These are phyloP conservation scores for Gaeumannomyces tritici DNA, from an alignment of 2,329 filamentous ascomycete genomes.

Conservation along the genomic window DNA sequence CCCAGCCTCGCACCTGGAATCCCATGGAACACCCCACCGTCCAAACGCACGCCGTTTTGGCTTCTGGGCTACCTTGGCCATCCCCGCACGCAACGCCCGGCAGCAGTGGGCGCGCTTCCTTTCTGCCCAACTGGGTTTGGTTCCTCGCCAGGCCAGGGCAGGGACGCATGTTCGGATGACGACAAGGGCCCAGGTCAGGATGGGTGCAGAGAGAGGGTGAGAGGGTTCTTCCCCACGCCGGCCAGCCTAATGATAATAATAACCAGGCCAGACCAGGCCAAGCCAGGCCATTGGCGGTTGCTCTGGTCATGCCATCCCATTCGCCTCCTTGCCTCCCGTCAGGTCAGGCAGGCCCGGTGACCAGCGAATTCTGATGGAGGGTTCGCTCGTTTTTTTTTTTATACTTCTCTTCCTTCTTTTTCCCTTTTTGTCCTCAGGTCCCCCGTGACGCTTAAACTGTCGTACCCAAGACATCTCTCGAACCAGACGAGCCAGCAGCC, in stretches of 20 bases:
- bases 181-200: background rate
- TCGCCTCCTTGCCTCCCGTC: background rate
- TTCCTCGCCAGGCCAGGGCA: background rate
- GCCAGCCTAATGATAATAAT: no score
- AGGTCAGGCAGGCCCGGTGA: background rate
- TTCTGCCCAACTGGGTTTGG: background rate
- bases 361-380: background rate
- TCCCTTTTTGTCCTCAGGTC: background rate
- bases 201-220: no score
- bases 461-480: background rate
- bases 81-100: background rate
- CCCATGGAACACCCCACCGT: background rate
- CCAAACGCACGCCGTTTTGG: background rate
- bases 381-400: background rate
- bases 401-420: background rate
- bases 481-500: background rate
- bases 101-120: background rate
- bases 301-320: background rate
- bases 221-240: background rate
- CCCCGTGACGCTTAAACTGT: background rate
- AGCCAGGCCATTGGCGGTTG: background rate
- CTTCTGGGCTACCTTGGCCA: background rate
- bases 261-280: no score
- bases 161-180: background rate
- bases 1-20: background rate